Base-by-base conservation (phyloP, 495 filamentous ascomycete species). In the Geopyxis carbonaria region DNA sequence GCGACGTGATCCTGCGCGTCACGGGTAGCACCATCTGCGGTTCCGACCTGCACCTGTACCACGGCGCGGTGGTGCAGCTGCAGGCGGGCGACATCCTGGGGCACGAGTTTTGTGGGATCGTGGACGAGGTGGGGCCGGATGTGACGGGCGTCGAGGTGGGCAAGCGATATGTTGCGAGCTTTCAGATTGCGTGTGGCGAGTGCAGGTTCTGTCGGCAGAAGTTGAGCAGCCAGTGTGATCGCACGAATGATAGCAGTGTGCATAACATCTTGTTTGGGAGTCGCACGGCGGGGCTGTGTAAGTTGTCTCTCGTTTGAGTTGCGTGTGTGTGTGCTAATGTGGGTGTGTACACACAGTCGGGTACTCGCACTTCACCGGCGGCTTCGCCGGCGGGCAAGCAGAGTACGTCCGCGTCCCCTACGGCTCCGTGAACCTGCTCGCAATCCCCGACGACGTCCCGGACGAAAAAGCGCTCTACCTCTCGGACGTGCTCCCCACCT, bases 1-100 rank as follows among this genome's bases (percentile, higher is more conserved):
- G 61, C 22, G 86, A 93, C 55, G 82, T 84, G 10, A 80, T 94
- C 45, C 61, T 91, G 34, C 83, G 74, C 44, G 71, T 93, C 18
- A 93, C 86, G 0, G 82, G 83, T 1, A 76, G 66, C 42, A 93
- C 83, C 0, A 74, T 94, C 40, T 93, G 86, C 60, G 85, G 85
- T 2, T 78, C 70, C 40, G 86, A 94, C 46, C 63, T 93, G 6
- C 86, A 93, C 50, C 61, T 93, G 16, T 69, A 78, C 22, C 82
- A 93, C 50, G 75, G 70, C 9, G 34, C 45, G 14, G 68, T 92
- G 19, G 59, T 86, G 3, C 67, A 91, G 50, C 46, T 92, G 24
- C 61, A 76, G 45, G 78, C 80, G 47, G 83, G 86, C 29, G 85
- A 93, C 60, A 85, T 93, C 34, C 67, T 92, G 0, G 85, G 85